Evolutionary conservation across 2,329 filamentous ascomycete species (phyloP), one percentile per base, ranked within the genome.

Genomic region (Clonostachys rhizophaga): DNA sequence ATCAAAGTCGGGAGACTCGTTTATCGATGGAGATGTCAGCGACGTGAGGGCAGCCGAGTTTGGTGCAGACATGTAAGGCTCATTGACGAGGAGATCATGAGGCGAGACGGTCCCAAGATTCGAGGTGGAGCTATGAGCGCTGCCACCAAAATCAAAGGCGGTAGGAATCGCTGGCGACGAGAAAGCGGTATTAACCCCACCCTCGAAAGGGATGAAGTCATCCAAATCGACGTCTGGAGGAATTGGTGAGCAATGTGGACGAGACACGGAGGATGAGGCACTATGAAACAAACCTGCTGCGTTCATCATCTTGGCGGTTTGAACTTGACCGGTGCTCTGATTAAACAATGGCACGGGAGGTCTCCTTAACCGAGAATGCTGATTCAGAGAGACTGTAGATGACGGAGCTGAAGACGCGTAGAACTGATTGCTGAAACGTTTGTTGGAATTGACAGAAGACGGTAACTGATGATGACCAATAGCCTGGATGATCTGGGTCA

Each of bases 41-140:
- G 90, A 84, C 35, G 91, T 95, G 61, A 94, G 83, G 34, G 88
- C 84, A 42, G 85, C 78, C 3, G 91, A 95, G 60, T 89, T 89
- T 33, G 91, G 91, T 36, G 89, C 83, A 52, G 89, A 95, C 61
- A 81, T 74, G 59, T 83, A 82, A 49, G 78, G 74, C 58, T 88
- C 82, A 55, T 83, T 80, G 57, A 91, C 74, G 55, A 86, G 70
- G 54, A 95, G 75, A 59, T 96, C 90, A 66, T 88, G 85, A 17
- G 91, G 91, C 51, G 91, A 96, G 52, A 96, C 80, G 40, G 91
- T 96, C 57, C 78, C 80, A 61, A 82, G 61, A 62, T 81, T 78
- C 60, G 71, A 74, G 33, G 68, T 67, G 45, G 75, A 72, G 64
- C 73, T 76, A 41, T 74, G 69, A 37, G 68, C 67, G 55, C 69